Base-by-base conservation (phyloP, 2,329 filamentous ascomycete genomes). In the Aspergillus sp. region DNA sequence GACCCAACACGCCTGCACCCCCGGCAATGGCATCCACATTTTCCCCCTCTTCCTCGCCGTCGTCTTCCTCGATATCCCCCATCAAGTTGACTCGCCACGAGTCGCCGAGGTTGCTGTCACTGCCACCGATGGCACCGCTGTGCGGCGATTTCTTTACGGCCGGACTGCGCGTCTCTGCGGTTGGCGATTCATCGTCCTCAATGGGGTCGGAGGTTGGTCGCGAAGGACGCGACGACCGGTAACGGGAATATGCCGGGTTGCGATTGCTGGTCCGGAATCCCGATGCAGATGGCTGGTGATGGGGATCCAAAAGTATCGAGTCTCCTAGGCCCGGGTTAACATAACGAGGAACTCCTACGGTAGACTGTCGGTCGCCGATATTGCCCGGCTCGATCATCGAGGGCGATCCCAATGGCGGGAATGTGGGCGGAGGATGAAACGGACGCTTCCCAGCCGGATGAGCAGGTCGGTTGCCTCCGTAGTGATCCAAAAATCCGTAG, bases 401-500 rank as follows among this genome's bases (percentile, higher is more conserved):
- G 22, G 84, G 87, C 36, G 85, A 90, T 71, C 86, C 87, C 9
- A 91, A 80, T 2, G 87, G 88, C 1, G 91, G 89, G 69, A 94
- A 91, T 0, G 85, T 80, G 5, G 91, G 90, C 1, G 91, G 90
- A 24, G 89, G 90, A 60, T 93, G 86, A 72, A 94, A 93, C 57
- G 82, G 81, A 58, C 81, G 83, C 67, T 77, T 71, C 42, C 61
- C 65, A 18, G 63, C 57, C 11, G 70, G 63, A 20, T 86, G 85
- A 6, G 85, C 84, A 20, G 88, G 83, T 1, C 87, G 88, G 67
- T 91, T 91, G 52, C 88, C 85, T 14, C 89, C 86, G 69, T 99
- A 99, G 67, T 96, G 93, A 71, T 97, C 92, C 60, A 97, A 81
- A 74, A 99, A 99, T 2, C 93, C 92, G 69, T 95, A 93, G 73